Percentiles rank a stretch among this genome's conserved stretches.
Conservation (phyloP, 2,329 filamentous ascomycete genomes). For the Malbranchea cinnamomea region DNA sequence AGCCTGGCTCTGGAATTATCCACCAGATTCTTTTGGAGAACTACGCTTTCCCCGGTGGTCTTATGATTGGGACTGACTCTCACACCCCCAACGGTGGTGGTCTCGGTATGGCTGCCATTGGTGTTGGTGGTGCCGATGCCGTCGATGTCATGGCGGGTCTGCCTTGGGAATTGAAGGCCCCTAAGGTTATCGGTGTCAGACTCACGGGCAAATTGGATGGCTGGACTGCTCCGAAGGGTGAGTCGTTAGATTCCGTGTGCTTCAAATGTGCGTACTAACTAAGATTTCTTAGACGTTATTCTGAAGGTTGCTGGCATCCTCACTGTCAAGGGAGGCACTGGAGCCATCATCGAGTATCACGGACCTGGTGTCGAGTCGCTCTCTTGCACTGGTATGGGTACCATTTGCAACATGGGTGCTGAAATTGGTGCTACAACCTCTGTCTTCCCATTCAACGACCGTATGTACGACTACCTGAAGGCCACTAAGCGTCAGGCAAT, state of each 20-base stretch:
- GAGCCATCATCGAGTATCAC: slow-evolving; percentile 49
- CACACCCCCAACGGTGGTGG: slow-evolving; percentile 96
- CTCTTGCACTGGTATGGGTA: slow-evolving; percentile 75
- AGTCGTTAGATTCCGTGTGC: no score
- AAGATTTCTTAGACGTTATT: slow-evolving; percentile 57
- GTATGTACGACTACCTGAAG: slow-evolving; percentile 89
- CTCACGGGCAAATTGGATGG: slow-evolving; percentile 78
- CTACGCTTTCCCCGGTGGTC: slow-evolving; percentile 96
- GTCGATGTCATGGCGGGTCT: slow-evolving; percentile 97
- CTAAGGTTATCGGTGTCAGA: slow-evolving; percentile 91
- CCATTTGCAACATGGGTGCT: slow-evolving; percentile 56
- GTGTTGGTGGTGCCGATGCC: slow-evolving; percentile 94
- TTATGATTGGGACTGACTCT: slow-evolving; percentile 94
- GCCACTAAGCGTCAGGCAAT: slow-evolving; percentile 85
- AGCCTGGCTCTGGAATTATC: slow-evolving; percentile 95
- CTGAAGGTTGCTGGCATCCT: slow-evolving; percentile 93
- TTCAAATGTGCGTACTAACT: no score
- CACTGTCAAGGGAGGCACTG: slow-evolving; percentile 96
- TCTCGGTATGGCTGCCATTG: slow-evolving; percentile 86
- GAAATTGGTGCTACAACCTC: slow-evolving; percentile 67
- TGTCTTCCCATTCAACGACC: slow-evolving; percentile 93
- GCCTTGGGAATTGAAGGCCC: slow-evolving; percentile 96
- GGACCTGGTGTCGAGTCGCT: slow-evolving; percentile 60
- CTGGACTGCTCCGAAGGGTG: slow-evolving; percentile 88
- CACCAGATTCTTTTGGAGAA: slow-evolving; percentile 98